A percentile compares a stretch with the other conserved stretches of the same genome.
These are phyloP conservation scores for Raphanus sativus DNA, from an alignment of 345 rosid genomes.

Conservation along the genomic window DNA sequence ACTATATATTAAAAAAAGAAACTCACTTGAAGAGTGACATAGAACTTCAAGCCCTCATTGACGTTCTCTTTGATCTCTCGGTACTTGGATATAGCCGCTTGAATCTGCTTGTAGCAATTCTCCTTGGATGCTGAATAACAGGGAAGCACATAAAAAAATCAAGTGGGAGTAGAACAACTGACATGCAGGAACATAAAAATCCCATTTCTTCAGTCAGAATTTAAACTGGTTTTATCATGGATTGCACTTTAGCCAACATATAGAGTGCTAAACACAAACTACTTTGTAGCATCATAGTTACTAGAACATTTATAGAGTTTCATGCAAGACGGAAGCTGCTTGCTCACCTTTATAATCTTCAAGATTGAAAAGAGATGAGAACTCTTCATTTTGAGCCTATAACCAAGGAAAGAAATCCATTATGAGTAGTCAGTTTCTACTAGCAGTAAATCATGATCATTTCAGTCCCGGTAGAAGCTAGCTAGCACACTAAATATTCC, in stretches of 20 bases:
- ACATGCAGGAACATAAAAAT: not conserved
- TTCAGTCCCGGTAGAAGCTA: slow-evolving; percentile 13
- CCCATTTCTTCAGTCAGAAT: not conserved
- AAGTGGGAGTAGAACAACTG: slow-evolving; percentile 4
- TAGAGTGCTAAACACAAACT: slow-evolving; percentile 13
- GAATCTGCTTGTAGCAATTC: slow-evolving; percentile 91
- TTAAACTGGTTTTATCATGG: slow-evolving; percentile 1
- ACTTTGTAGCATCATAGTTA: not conserved
- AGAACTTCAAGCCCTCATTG: slow-evolving; percentile 94
- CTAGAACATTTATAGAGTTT: not conserved
- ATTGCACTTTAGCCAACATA: not conserved
- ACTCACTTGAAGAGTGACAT: slow-evolving; percentile 94
- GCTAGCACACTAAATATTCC: slow-evolving; percentile 9
- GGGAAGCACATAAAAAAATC: not conserved
- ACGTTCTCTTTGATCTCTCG: slow-evolving; percentile 95
- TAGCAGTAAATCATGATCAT: slow-evolving; percentile 19
- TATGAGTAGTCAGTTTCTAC: slow-evolving; percentile 19
- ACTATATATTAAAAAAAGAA: not conserved
- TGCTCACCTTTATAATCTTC: slow-evolving; percentile 91
- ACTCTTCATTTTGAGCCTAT: slow-evolving; percentile 92
- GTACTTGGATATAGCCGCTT: slow-evolving; percentile 84
- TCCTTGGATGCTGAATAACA: slow-evolving; percentile 72
- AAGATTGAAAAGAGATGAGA: slow-evolving; percentile 73
- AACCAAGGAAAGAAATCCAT: slow-evolving; percentile 20
- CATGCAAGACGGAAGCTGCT: slow-evolving; percentile 28